These are phyloP conservation scores for Dryadomyces sulphureus DNA, from an alignment of 2,329 filamentous ascomycete genomes.

Conservation along the genomic window DNA sequence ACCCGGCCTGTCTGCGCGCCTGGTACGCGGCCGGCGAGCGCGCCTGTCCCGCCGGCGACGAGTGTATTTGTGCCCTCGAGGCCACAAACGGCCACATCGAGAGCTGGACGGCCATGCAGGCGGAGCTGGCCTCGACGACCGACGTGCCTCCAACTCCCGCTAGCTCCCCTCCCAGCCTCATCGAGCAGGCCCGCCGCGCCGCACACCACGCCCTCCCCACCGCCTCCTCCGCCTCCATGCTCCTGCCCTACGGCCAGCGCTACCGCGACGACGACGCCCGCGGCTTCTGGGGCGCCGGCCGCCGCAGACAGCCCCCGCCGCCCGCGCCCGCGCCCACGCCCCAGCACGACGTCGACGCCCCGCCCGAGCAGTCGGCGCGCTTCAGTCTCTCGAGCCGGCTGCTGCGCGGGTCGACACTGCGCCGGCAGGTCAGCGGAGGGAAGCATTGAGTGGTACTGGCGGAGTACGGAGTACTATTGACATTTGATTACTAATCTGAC, in stretches of 20 bases:
- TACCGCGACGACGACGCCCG: slow-evolving; percentile 3
- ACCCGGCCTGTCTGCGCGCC: slow-evolving; percentile 42
- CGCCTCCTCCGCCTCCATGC: slow-evolving; percentile 7
- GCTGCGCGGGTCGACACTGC: slow-evolving; percentile 7
- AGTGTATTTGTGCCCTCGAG: slow-evolving; percentile 45
- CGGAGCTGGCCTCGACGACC: slow-evolving; percentile 17
- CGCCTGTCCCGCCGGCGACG: slow-evolving; percentile 47
- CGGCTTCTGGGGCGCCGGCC: slow-evolving; percentile 6
- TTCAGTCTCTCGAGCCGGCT: slow-evolving; percentile 36
- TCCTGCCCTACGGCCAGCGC: slow-evolving; percentile 5
- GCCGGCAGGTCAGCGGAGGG: slow-evolving; percentile 3
- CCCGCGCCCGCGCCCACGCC: slow-evolving; percentile 1
- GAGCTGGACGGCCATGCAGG: slow-evolving; percentile 43
- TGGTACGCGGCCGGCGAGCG: slow-evolving; percentile 43
- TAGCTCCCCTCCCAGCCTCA: slow-evolving; percentile 1
- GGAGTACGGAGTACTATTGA: too few species aligned
- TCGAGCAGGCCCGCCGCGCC: slow-evolving; percentile 11
- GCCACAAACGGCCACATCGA: slow-evolving; percentile 43
- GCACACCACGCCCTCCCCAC: slow-evolving; percentile 7
- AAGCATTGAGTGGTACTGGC: too few species aligned
- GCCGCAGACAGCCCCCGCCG: slow-evolving; percentile 1
- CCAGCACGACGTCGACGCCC: background rate
- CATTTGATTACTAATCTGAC: background rate
- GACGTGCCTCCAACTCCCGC: background rate
- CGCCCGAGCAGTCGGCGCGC: slow-evolving; percentile 21